Evolutionary conservation across 139 green algal species (phyloP).

Genomic region (Raphidocelis subcapitata): DNA sequence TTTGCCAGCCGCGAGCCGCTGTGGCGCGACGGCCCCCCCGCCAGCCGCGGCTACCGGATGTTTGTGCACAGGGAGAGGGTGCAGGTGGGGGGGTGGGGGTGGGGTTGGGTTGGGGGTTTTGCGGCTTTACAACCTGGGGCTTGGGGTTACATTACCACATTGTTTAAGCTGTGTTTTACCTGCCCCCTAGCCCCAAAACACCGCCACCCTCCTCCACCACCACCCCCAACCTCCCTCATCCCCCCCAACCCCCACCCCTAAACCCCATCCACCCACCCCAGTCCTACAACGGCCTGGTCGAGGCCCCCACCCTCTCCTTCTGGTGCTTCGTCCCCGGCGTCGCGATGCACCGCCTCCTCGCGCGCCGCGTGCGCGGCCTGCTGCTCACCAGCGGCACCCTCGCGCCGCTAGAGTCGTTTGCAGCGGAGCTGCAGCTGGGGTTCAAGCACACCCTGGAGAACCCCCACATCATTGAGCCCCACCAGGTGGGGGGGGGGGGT

Average conservation of each 20-base stretch:
- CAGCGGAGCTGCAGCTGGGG: constrained; percentile 82
- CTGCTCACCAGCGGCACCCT: constrained; percentile 94
- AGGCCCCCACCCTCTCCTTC: constrained; percentile 76
- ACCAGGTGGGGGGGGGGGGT: constrained; percentile 51
- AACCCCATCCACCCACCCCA: no score
- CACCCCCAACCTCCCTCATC: neutral
- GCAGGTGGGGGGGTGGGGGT: constrained; percentile 4
- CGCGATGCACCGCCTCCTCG: constrained; percentile 7
- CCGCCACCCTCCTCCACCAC: no score
- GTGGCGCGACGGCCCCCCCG: constrained; percentile 6
- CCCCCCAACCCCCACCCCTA: neutral
- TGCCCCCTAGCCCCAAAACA: no score
- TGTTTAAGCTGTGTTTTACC: no score
- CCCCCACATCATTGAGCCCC: constrained; percentile 82
- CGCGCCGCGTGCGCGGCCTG: constrained; percentile 49
- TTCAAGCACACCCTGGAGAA: constrained; percentile 95
- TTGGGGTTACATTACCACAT: no score
- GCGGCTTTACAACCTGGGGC: no score
- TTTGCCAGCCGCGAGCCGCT: constrained; percentile 54
- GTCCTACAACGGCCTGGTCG: neutral
- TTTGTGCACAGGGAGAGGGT: constrained; percentile 65
- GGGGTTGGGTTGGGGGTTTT: no score
- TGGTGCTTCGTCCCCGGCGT: constrained; percentile 85
- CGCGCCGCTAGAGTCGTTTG: constrained; percentile 83
- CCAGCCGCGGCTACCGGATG: constrained; percentile 59